These are phyloP conservation scores for Trypanosoma lewisi DNA, from an alignment of 208 protist genomes.

Conservation along the genomic window DNA sequence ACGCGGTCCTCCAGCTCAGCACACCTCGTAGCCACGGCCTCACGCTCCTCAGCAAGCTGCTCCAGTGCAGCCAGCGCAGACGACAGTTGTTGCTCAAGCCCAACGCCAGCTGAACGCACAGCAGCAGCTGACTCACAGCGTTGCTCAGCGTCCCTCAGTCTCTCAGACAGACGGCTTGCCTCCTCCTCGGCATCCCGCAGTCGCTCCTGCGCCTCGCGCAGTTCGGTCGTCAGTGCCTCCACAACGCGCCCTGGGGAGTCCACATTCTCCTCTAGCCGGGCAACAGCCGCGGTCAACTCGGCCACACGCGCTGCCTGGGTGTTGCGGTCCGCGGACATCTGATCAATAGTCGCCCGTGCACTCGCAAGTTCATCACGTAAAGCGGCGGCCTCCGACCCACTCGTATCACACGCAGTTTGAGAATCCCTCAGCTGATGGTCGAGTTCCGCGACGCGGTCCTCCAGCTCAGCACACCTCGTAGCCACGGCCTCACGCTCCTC, in stretches of 20 bases:
- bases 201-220: constrained; percentile 18
- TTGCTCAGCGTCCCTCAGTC: constrained; percentile 20
- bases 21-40: constrained; percentile 25
- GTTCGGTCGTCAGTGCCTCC: constrained; percentile 4
- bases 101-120: not conserved
- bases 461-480: constrained; percentile 17
- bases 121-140: constrained; percentile 6
- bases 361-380: constrained; percentile 6
- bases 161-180: constrained; percentile 12
- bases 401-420: not conserved
- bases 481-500: constrained; percentile 26
- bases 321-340: too few relatives aligned
- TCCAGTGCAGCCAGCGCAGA: constrained; percentile 17
- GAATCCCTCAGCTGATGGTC: constrained; percentile 11
- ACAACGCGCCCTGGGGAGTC: not conserved
- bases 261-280: not conserved
- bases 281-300: not conserved
- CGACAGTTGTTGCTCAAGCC: constrained; percentile 19
- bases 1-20: constrained; percentile 13
- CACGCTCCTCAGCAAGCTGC: constrained; percentile 8
- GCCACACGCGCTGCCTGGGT: constrained; percentile 7
- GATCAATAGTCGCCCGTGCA: not conserved
- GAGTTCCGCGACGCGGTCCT: constrained; percentile 8
- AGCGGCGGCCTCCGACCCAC: not conserved
- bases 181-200: constrained; percentile 22